A percentile compares a stretch with the other conserved stretches of the same genome.
Conservation (phyloP, 164 flowering plant species). For the Magnolia kwangsiensis region DNA sequence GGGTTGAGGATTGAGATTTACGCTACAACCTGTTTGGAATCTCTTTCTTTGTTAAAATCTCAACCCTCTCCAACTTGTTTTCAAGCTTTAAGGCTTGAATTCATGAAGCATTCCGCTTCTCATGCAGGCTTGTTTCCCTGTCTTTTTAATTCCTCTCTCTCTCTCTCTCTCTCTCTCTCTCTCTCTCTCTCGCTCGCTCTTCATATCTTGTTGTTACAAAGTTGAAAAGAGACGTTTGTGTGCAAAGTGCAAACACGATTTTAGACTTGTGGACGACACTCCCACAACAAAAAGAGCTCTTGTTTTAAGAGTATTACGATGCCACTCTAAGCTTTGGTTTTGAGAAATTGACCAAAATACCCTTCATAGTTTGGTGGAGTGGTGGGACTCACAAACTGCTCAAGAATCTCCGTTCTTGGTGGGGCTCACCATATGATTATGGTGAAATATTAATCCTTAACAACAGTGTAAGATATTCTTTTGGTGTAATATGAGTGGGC, state of each 20-base stretch:
- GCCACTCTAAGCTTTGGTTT: background rate
- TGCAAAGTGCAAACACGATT: background rate
- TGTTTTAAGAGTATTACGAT: background rate
- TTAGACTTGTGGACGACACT: background rate
- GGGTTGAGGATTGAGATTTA: background rate
- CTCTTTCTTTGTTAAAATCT: background rate
- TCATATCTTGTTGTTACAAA: background rate
- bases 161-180: background rate
- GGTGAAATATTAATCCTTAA: no score
- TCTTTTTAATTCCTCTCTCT: background rate
- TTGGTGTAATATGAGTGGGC: no score
- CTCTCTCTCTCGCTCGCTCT: background rate
- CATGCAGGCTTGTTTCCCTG: background rate
- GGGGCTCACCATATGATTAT: background rate
- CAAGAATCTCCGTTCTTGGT: background rate
- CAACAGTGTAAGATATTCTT: no score
- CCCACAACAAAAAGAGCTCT: background rate
- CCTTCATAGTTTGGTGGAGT: background rate
- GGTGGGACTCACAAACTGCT: background rate
- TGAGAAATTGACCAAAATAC: background rate
- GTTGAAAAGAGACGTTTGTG: background rate
- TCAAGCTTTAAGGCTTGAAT: background rate
- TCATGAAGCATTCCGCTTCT: slow-evolving; percentile 1
- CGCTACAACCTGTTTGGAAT: background rate
- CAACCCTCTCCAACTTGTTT: background rate